Percentiles rank a stretch among this genome's conserved stretches.
These are phyloP conservation scores for Setaria italica DNA, from an alignment of 202 grass and related monocot genomes.

Conservation along the genomic window DNA sequence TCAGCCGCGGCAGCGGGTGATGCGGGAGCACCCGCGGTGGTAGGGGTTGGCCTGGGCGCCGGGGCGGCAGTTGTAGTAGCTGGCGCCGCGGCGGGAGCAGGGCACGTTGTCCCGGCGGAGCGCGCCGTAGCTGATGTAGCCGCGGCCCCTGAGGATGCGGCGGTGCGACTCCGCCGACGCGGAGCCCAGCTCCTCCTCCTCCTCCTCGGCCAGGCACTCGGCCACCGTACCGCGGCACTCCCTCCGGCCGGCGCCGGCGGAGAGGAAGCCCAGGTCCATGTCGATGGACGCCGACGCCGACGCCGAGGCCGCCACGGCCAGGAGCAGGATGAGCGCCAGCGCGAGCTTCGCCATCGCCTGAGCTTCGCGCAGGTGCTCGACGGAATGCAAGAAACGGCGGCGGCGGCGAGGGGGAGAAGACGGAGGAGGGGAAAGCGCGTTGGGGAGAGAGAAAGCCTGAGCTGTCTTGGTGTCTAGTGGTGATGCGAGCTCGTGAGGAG, in stretches of 20 bases:
- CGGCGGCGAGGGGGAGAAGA: neutral
- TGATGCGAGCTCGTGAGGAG: slow-evolving; percentile 17
- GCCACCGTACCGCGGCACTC: slow-evolving; percentile 59
- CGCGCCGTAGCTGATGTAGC: slow-evolving; percentile 88
- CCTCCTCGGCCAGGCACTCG: slow-evolving; percentile 51
- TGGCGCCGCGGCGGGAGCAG: slow-evolving; percentile 75
- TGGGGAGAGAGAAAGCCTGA: neutral
- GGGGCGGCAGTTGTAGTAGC: slow-evolving; percentile 93
- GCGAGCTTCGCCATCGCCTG: slow-evolving; percentile 52
- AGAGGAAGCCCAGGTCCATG: slow-evolving; percentile 55
- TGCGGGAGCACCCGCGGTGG: slow-evolving; percentile 78
- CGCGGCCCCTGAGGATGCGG: slow-evolving; percentile 39
- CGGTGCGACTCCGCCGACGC: slow-evolving; percentile 40
- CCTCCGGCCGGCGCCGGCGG: neutral
- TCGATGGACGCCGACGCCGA: slow-evolving; percentile 35
- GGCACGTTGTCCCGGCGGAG: slow-evolving; percentile 69
- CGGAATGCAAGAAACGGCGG: slow-evolving; percentile 11
- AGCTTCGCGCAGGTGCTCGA: slow-evolving; percentile 6
- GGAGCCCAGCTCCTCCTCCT: slow-evolving; percentile 32
- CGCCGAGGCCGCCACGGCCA: slow-evolving; percentile 17
- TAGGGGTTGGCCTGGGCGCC: slow-evolving; percentile 81
- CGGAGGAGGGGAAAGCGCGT: slow-evolving; percentile 17
- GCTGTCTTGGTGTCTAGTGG: slow-evolving; percentile 34
- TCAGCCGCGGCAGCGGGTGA: slow-evolving; percentile 84
- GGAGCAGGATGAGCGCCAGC: slow-evolving; percentile 40